Percentiles rank a stretch among this genome's conserved stretches.
These are phyloP conservation scores for Gentiana macrophylla DNA, from an alignment of 257 asterid genomes.

Conservation along the genomic window DNA sequence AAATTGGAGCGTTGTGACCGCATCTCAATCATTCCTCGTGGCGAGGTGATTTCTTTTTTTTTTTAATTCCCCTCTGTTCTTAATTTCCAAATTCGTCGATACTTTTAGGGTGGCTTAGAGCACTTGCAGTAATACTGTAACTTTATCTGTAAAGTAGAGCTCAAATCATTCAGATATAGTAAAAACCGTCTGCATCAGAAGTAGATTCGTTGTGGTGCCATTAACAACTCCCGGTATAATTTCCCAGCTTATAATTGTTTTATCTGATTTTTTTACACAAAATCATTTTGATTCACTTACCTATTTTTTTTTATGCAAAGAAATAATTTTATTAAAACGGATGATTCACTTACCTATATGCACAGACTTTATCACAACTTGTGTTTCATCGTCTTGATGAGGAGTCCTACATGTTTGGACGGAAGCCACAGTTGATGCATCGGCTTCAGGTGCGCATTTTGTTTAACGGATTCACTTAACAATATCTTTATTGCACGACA, in stretches of 20 bases:
- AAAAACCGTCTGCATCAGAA: too few species aligned
- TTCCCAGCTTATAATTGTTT: background rate
- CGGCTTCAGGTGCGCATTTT: conserved; percentile 80
- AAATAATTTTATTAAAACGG: too few species aligned
- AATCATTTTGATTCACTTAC: background rate
- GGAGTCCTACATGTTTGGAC: conserved; percentile 74
- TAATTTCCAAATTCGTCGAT: background rate
- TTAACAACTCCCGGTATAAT: too few species aligned
- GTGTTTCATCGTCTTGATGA: conserved; percentile 88
- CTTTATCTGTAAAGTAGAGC: too few species aligned
- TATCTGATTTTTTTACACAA: background rate
- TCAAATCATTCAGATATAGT: too few species aligned
- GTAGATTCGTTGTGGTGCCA: too few species aligned
- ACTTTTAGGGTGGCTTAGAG: too few species aligned
- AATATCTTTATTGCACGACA: too few species aligned
- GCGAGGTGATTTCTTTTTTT: conserved; percentile 46
- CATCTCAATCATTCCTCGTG: conserved; percentile 88
- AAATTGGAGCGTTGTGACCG: conserved; percentile 82
- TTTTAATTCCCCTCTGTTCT: background rate
- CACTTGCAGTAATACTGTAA: too few species aligned
- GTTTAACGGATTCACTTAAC: background rate
- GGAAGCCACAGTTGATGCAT: conserved; percentile 81
- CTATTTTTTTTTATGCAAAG: background rate
- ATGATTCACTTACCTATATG: background rate
- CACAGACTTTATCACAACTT: conserved; percentile 88